Percentiles rank a stretch among this genome's conserved stretches.
Conservation (phyloP, 202 grass and related monocot species). For the Setaria italica region DNA sequence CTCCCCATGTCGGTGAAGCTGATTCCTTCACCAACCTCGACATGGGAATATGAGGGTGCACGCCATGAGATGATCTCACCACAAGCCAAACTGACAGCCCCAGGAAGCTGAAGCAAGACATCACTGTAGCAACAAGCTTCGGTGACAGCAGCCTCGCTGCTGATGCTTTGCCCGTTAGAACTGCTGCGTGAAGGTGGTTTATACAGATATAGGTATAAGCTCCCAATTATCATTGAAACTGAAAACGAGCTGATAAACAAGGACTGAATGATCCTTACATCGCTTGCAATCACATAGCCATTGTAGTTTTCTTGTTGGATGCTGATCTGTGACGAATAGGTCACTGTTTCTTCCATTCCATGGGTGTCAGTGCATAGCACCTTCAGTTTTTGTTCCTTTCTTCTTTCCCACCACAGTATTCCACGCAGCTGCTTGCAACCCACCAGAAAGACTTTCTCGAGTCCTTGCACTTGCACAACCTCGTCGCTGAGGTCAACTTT, state of each 20-base stretch:
- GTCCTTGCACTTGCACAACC: background rate
- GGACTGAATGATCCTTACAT: conserved; percentile 12
- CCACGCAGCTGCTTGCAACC: background rate
- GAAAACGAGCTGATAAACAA: background rate
- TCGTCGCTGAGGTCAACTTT: background rate
- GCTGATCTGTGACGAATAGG: rapidly evolving
- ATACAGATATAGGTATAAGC: background rate
- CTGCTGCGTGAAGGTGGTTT: background rate
- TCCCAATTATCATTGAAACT: background rate
- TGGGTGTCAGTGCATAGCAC: background rate
- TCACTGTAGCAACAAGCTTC: background rate
- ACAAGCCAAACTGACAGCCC: background rate
- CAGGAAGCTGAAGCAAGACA: background rate
- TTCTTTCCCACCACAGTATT: background rate
- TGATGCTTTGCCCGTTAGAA: background rate
- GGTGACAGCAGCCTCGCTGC: background rate
- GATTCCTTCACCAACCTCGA: conserved; percentile 32
- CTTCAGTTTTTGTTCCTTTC: background rate
- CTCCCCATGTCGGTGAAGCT: background rate
- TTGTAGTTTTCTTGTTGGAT: no score
- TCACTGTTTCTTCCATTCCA: background rate
- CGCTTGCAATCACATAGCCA: background rate
- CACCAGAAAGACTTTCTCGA: background rate
- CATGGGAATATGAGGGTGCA: background rate
- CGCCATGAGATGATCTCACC: background rate